These are phyloP conservation scores for Eucalyptus brandiana DNA, from an alignment of 345 rosid species.

Conservation along the genomic window DNA sequence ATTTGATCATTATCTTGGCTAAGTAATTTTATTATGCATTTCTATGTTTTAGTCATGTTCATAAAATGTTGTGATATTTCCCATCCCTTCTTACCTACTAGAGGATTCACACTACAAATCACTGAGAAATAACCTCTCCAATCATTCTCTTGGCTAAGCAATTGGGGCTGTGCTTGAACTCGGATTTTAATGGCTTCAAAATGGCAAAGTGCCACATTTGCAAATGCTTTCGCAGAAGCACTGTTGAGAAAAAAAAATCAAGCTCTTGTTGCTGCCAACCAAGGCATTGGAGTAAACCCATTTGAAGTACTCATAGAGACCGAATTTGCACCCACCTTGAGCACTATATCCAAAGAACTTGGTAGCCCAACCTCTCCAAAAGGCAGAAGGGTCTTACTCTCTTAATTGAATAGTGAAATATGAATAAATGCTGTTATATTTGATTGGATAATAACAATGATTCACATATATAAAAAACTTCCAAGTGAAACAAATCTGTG, in stretches of 20 bases:
- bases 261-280: constrained; percentile 11
- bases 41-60: neutral
- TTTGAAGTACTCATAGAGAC: constrained; percentile 51
- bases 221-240: constrained; percentile 53
- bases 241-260: constrained; percentile 38
- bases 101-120: too few species aligned
- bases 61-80: neutral
- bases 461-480: neutral
- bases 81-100: neutral
- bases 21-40: neutral
- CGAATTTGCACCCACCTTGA: constrained; percentile 58
- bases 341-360: constrained; percentile 45
- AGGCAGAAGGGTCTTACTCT: constrained; percentile 29
- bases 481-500: neutral
- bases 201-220: constrained; percentile 50
- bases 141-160: too few species aligned
- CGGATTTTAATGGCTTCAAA: constrained; percentile 53
- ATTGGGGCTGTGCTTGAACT: constrained; percentile 45
- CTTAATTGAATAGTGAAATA: constrained; percentile 40
- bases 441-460: constrained; percentile 15
- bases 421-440: constrained; percentile 31
- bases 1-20: neutral
- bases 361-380: constrained; percentile 29
- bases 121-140: fast-evolving
- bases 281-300: constrained; percentile 23